Conservation (phyloP, 495 filamentous ascomycete species). For the Chlorociboria aeruginascens region DNA sequence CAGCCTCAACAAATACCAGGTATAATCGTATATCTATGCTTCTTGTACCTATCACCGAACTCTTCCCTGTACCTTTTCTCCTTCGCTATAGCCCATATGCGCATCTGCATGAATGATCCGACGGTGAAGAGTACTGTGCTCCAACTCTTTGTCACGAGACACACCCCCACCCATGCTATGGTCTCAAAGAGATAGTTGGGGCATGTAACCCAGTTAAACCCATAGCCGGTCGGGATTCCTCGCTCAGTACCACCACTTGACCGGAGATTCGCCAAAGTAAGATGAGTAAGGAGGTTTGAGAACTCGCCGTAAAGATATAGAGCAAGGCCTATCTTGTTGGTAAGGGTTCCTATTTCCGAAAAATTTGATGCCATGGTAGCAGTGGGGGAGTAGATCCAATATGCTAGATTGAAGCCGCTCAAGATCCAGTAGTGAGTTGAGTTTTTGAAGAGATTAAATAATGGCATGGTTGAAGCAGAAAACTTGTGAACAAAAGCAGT, state of each 20-base stretch:
- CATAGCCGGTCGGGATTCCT: slow-evolving; percentile 75
- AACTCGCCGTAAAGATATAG: slow-evolving; percentile 68
- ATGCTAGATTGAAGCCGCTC: slow-evolving; percentile 69
- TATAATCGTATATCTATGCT: slow-evolving; percentile 70
- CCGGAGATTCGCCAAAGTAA: slow-evolving; percentile 62
- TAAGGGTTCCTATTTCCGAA: slow-evolving; percentile 23
- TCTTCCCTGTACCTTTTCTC: slow-evolving; percentile 80
- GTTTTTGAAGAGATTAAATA: slow-evolving; percentile 69
- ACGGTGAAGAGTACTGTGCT: slow-evolving; percentile 59
- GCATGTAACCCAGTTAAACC: slow-evolving; percentile 82
- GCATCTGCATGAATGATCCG: slow-evolving; percentile 64
- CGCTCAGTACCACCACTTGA: slow-evolving; percentile 67
- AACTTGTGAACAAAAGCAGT: slow-evolving; percentile 93
- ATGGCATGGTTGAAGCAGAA: slow-evolving; percentile 73
- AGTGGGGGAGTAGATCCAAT: slow-evolving; percentile 71
- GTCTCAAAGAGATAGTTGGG: slow-evolving; percentile 96
- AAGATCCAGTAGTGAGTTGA: slow-evolving; percentile 67
- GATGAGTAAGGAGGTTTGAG: slow-evolving; percentile 67
- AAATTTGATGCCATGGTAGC: slow-evolving; percentile 39
- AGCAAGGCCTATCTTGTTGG: slow-evolving; percentile 49
- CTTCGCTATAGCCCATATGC: slow-evolving; percentile 80
- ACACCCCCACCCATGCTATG: slow-evolving; percentile 69
- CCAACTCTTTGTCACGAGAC: slow-evolving; percentile 64
- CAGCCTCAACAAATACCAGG: no score
- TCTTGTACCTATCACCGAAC: slow-evolving; percentile 82